These are phyloP conservation scores for Aspergillus indologenus DNA, from an alignment of 495 filamentous ascomycete genomes.

Conservation along the genomic window DNA sequence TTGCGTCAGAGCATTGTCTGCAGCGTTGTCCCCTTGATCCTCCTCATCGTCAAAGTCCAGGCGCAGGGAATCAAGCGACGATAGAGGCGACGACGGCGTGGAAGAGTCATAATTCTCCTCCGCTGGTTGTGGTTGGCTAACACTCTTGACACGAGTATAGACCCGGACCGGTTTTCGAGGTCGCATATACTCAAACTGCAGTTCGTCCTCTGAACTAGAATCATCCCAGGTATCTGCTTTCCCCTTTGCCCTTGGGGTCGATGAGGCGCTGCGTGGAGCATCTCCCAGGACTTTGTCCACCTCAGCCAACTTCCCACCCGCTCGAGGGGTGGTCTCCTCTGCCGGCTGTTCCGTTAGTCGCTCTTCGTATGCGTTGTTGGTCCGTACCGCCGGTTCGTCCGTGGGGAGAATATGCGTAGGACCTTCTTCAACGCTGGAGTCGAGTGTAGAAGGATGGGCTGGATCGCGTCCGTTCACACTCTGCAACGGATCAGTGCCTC, in stretches of 20 bases:
- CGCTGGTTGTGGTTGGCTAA: constrained; percentile 1
- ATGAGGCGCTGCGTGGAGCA: constrained; percentile 9
- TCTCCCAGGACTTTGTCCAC: constrained; percentile 6
- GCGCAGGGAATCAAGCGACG: constrained; percentile 22
- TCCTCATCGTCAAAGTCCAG: constrained; percentile 7
- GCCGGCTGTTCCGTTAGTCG: neutral
- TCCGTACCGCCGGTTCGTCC: neutral
- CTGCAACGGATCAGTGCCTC: neutral
- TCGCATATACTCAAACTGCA: constrained; percentile 23
- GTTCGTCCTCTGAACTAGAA: constrained; percentile 33
- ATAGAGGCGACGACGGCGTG: constrained; percentile 43
- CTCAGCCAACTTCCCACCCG: neutral
- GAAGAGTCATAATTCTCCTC: constrained; percentile 29
- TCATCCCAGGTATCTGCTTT: constrained; percentile 21
- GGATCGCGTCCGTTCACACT: neutral
- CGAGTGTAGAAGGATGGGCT: neutral
- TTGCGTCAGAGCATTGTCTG: neutral
- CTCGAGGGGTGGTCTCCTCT: constrained; percentile 1
- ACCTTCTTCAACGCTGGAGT: neutral
- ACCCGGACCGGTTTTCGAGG: constrained; percentile 12
- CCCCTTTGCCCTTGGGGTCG: constrained; percentile 16
- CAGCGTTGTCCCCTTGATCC: neutral
- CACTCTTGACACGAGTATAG: constrained; percentile 3
- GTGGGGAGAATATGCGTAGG: neutral
- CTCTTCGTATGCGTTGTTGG: neutral